phyloP scores from a whole-genome alignment of 352 stramenopile genomes.

The Globisporangium viniferum region DNA sequence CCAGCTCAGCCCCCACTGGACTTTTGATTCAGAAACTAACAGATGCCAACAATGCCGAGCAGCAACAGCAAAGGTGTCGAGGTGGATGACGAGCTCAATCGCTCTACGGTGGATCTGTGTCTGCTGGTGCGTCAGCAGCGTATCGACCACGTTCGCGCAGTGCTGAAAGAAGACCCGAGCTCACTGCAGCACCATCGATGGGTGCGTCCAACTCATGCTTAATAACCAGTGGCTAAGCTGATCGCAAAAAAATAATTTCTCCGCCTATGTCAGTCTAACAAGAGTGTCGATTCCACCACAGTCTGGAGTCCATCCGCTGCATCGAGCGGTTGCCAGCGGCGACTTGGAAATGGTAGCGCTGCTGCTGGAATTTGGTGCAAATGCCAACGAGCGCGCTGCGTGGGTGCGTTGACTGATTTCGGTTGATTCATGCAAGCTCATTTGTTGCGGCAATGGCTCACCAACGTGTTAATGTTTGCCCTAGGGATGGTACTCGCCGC shows the following conservation, averaged over 20 bases:
- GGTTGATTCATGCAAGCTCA: not conserved
- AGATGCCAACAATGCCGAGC: not conserved
- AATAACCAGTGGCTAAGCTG: not conserved
- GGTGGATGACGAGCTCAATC: not conserved
- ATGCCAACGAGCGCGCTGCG: conserved; percentile 53
- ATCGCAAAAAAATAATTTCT: not conserved
- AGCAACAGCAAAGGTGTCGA: not conserved
- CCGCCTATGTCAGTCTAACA: not conserved
- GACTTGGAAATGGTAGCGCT: conserved; percentile 41
- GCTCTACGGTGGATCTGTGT: conserved; percentile 35
- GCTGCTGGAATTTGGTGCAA: conserved; percentile 42
- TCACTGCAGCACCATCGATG: conserved; percentile 54
- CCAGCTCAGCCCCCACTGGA: not conserved
- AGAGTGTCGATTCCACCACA: conserved; percentile 13
- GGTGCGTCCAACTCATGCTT: conserved; percentile 26
- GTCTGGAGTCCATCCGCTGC: conserved; percentile 61
- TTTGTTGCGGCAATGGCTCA: not conserved
- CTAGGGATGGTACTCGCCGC: conserved; percentile 65
- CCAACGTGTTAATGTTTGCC: too few species aligned
- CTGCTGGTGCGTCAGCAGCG: conserved; percentile 52
- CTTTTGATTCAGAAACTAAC: not conserved
- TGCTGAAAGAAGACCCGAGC: conserved; percentile 28
- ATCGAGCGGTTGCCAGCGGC: conserved; percentile 53
- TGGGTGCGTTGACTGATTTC: conserved; percentile 37
- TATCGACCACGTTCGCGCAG: conserved; percentile 25